Evolutionary conservation across 2,329 filamentous ascomycete species (phyloP).

Genomic region (Metarhizium humberi): DNA sequence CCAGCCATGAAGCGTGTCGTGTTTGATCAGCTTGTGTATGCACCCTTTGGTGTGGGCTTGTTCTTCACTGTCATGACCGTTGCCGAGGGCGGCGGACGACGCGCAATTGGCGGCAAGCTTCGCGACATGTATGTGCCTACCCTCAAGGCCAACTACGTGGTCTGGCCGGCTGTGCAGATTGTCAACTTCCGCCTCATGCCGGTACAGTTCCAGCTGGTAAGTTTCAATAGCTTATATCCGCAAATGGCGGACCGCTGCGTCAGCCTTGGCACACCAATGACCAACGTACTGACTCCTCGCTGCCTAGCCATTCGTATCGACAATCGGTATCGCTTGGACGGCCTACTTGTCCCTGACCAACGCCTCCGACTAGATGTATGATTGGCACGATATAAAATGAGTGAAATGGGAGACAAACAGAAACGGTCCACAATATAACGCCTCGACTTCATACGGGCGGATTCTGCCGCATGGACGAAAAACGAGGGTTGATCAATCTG

Average conservation of each 20-base stretch:
- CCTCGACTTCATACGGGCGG: background rate
- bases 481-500: no score
- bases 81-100: slow-evolving; percentile 79
- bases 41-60: slow-evolving; percentile 72
- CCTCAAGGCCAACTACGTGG: slow-evolving; percentile 87
- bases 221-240: slow-evolving; percentile 1
- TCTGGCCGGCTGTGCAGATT: slow-evolving; percentile 94
- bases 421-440: background rate
- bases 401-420: background rate
- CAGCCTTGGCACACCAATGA: no score
- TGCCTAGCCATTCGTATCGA: slow-evolving; percentile 85
- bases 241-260: no score
- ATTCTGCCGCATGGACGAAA: no score
- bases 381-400: background rate
- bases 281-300: background rate
- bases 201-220: slow-evolving; percentile 88
- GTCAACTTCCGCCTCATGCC: slow-evolving; percentile 95
- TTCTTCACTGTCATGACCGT: slow-evolving; percentile 98
- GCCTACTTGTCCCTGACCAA: slow-evolving; percentile 92
- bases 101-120: slow-evolving; percentile 75
- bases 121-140: slow-evolving; percentile 90
- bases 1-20: slow-evolving; percentile 85
- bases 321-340: slow-evolving; percentile 93
- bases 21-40: slow-evolving; percentile 88
- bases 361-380: slow-evolving; percentile 56